Evolutionary conservation across 2,329 filamentous ascomycete genomes (phyloP), one percentile per base, ranked within the genome.

Genomic region (Cryoendolithus antarcticus): DNA sequence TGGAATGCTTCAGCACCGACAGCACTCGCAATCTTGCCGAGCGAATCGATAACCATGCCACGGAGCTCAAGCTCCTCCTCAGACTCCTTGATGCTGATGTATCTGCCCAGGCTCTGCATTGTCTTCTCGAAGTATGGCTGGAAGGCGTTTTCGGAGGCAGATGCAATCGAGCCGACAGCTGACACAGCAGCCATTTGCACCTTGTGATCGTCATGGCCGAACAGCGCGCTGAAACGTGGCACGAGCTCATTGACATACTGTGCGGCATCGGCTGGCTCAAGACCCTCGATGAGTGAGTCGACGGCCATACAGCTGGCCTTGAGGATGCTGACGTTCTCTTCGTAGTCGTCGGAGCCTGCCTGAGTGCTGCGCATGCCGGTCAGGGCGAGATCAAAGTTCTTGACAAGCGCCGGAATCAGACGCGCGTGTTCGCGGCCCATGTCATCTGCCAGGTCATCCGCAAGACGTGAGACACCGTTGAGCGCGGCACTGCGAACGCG

Each of bases 381-480:
- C 59, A 77, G 78, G 33, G 88, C 84, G 45, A 84, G 75, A 56
- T 93, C 84, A 42, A 94, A 75, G 67, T 95, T 95, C 70, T 85
- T 81, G 51, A 95, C 72, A 12, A 96, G 72, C 24, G 85, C 76
- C 10, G 82, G 80, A 57, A 98, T 83, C 46, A 98, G 76, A 42
- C 77, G 74, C 49, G 83, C 78, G 61, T 96, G 91, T 63, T 93
- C 80, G 41, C 82, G 78, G 51, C 79, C 77, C 59, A 96, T 78
- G 57, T 93, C 88, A 51, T 95, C 88, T 4, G 86, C 81, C 48
- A 96, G 77, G 57, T 96, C 89, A 57, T 96, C 91, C 32, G 89
- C 88, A 35, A 98, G 71, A 56, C 89, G 80, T 46, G 91, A 86
- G 45, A 95, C 77, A 42, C 86, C 82, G 47, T 93, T 82, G 33